These are phyloP conservation scores for Wolfiporia cocos DNA, from an alignment of 1,284 basidiomycete genomes.

Conservation along the genomic window DNA sequence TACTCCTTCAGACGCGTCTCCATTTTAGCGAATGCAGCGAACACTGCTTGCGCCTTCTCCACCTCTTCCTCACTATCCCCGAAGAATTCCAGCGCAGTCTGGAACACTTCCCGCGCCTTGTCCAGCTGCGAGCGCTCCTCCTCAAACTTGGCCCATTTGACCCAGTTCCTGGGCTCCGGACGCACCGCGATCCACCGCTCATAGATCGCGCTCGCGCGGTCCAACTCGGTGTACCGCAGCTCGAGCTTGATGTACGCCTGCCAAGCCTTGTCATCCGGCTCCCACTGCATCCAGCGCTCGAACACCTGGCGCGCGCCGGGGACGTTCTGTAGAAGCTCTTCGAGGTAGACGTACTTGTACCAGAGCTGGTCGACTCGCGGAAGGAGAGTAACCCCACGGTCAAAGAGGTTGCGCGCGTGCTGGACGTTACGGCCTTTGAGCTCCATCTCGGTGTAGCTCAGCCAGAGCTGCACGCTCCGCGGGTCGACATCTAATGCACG, in stretches of 20 bases:
- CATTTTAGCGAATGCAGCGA: constrained; percentile 97
- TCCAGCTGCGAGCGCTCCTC: constrained; percentile 86
- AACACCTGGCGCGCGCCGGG: constrained; percentile 95
- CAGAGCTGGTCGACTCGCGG: constrained; percentile 93
- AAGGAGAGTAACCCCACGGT: constrained; percentile 92
- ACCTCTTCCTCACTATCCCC: constrained; percentile 97
- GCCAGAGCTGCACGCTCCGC: constrained; percentile 86
- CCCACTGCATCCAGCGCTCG: constrained; percentile 99
- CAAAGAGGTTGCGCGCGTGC: constrained; percentile 94
- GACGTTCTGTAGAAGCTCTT: constrained; percentile 95
- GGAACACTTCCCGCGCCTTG: constrained; percentile 94
- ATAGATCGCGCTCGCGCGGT: constrained; percentile 89
- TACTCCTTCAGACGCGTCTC: constrained; percentile 94
- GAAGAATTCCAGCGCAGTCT: constrained; percentile 94
- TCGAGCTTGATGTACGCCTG: constrained; percentile 98
- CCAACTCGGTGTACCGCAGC: constrained; percentile 87
- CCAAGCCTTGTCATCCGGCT: constrained; percentile 99
- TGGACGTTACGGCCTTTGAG: constrained; percentile 96
- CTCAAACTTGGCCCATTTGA: constrained; percentile 97
- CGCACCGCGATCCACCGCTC: constrained; percentile 93
- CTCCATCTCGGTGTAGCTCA: constrained; percentile 98
- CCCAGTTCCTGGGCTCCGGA: constrained; percentile 94
- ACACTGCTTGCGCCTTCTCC: constrained; percentile 95
- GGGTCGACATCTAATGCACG: constrained; percentile 95
- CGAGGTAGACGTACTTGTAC: constrained; percentile 99